A percentile compares a stretch with the other conserved stretches of the same genome.
Conservation (phyloP, 1,284 basidiomycete species). For the Kwoniella shivajii region DNA sequence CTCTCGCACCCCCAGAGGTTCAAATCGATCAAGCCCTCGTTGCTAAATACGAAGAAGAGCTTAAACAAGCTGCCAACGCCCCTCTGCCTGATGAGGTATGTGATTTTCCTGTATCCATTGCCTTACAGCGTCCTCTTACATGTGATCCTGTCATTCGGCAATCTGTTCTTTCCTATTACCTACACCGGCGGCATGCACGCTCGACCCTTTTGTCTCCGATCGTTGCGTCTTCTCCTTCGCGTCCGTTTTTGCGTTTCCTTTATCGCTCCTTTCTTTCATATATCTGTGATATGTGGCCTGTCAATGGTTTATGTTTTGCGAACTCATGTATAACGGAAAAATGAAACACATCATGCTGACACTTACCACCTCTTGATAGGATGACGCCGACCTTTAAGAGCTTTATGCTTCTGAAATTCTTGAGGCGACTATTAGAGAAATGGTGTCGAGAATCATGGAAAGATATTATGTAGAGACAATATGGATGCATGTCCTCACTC, state of each 20-base stretch:
- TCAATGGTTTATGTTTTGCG: not conserved
- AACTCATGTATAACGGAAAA: too few relatives aligned
- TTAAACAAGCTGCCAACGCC: conserved; percentile 63
- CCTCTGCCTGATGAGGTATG: conserved; percentile 56
- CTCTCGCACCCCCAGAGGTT: conserved; percentile 93
- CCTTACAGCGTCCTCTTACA: not conserved
- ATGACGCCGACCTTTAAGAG: conserved; percentile 4
- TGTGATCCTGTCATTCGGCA: not conserved
- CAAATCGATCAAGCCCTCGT: conserved; percentile 71
- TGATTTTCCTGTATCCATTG: not conserved
- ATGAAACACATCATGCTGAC: not conserved
- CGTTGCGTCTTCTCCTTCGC: too few relatives aligned
- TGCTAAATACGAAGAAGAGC: conserved; percentile 80
- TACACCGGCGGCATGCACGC: too few relatives aligned
- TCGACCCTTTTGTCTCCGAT: too few relatives aligned
- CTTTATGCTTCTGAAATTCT: too few relatives aligned
- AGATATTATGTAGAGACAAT: too few relatives aligned
- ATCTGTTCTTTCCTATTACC: not conserved
- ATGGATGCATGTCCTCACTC: too few relatives aligned
- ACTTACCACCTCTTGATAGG: not conserved
- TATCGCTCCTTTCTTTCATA: too few relatives aligned
- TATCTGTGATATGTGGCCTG: too few relatives aligned
- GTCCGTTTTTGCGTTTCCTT: too few relatives aligned
- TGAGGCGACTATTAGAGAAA: too few relatives aligned
- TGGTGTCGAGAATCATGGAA: too few relatives aligned